Conservation (phyloP, 2,329 filamentous ascomycete genomes). For the Fusarium sp. region DNA sequence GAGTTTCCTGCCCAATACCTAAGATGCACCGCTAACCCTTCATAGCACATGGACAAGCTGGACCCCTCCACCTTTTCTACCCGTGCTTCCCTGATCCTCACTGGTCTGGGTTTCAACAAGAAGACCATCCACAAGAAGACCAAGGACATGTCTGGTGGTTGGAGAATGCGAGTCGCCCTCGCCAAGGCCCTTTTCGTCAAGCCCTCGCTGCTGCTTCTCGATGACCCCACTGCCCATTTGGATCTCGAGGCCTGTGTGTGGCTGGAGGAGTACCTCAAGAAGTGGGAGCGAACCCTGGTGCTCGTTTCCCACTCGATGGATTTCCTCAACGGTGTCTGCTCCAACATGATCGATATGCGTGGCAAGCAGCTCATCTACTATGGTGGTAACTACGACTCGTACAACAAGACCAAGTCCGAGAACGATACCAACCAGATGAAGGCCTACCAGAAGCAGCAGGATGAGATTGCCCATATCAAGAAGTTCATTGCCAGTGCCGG, state of each 20-base stretch:
- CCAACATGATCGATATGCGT: constrained; percentile 99
- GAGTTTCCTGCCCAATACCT: constrained; percentile 51
- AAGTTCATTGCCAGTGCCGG: constrained; percentile 99
- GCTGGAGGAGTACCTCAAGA: constrained; percentile 99
- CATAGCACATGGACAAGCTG: constrained; percentile 96
- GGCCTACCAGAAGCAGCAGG: constrained; percentile 98
- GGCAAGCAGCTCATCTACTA: constrained; percentile 92
- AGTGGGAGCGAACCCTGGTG: constrained; percentile 97
- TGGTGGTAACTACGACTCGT: constrained; percentile 99
- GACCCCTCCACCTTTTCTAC: constrained; percentile 97
- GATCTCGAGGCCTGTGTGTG: constrained; percentile 99
- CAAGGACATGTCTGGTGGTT: constrained; percentile 99
- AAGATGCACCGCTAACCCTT: constrained; percentile 30
- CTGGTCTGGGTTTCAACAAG: constrained; percentile 99
- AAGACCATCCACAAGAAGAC: constrained; percentile 98
- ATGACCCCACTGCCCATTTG: constrained; percentile 98
- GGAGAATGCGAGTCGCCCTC: constrained; percentile 99
- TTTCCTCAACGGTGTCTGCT: constrained; percentile 99
- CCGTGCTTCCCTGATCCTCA: constrained; percentile 94
- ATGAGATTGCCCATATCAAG: constrained; percentile 99
- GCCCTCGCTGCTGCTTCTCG: constrained; percentile 93
- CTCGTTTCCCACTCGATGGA: constrained; percentile 98
- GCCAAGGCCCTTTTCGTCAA: constrained; percentile 99
- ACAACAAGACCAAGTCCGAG: constrained; percentile 93
- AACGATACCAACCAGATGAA: constrained; percentile 99